phyloP scores from a whole-genome alignment of 2,329 filamentous ascomycete genomes.

The Parastagonospora avenae region DNA sequence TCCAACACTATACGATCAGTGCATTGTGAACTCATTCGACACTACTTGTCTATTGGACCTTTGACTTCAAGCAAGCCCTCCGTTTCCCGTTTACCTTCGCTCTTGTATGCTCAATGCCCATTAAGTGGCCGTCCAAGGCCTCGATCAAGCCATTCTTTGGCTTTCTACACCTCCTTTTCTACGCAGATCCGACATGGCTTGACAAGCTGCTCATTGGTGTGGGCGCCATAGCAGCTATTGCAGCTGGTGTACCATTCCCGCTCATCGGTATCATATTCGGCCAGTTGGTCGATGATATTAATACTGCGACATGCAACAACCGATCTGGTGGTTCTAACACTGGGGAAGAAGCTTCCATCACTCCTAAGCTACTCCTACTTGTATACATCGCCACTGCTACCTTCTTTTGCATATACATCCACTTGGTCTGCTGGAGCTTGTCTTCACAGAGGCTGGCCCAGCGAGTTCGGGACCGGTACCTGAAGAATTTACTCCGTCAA shows the following conservation, averaged over 20 bases:
- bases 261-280: conserved; percentile 69
- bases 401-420: conserved; percentile 67
- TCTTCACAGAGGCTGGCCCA: conserved; percentile 68
- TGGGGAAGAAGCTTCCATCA: conserved; percentile 53
- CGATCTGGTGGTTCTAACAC: conserved; percentile 18
- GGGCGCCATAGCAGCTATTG: conserved; percentile 56
- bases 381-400: conserved; percentile 68
- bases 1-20: background rate
- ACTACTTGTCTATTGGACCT: too few species aligned
- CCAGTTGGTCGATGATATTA: conserved; percentile 66
- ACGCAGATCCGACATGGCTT: conserved; percentile 45
- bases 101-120: conserved; percentile 27
- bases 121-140: conserved; percentile 32
- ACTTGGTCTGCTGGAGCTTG: conserved; percentile 68
- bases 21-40: background rate
- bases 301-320: conserved; percentile 59
- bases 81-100: conserved; percentile 13
- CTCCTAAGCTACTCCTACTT: conserved; percentile 64
- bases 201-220: conserved; percentile 41
- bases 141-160: conserved; percentile 38
- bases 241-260: conserved; percentile 67
- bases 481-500: conserved; percentile 63
- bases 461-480: conserved; percentile 65
- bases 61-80: conserved; percentile 1
- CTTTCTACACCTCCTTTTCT: conserved; percentile 43